Percentiles rank a stretch among this genome's conserved stretches.
Conservation (phyloP, 2,329 filamentous ascomycete species). For the Talaromyces amestolkiae region DNA sequence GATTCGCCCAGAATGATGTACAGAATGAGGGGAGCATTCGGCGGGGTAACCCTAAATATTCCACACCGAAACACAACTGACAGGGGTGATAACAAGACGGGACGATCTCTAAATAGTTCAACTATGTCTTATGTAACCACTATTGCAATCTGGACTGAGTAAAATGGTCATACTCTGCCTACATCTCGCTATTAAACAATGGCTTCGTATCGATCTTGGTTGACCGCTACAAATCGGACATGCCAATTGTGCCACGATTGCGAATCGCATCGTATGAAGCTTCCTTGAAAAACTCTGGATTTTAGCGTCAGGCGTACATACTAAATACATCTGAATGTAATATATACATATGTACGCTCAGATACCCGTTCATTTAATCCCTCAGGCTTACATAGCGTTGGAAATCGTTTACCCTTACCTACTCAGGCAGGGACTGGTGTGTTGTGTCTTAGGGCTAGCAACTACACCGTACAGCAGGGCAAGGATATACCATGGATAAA, state of each 20-base stretch:
- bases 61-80: background rate
- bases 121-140: background rate
- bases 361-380: background rate
- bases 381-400: background rate
- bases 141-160: background rate
- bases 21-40: background rate
- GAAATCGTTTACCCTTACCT: background rate
- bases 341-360: background rate
- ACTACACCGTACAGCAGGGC: background rate
- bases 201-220: background rate
- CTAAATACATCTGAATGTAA: background rate
- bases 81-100: background rate
- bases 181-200: background rate
- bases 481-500: background rate
- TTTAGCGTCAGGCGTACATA: background rate
- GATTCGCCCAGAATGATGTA: background rate
- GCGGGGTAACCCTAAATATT: slow-evolving; percentile 3
- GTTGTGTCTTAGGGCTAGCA: background rate
- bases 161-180: background rate
- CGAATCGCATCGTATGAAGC: background rate
- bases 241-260: background rate
- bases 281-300: background rate
- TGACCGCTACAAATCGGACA: background rate
- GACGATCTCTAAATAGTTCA: background rate
- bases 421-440: background rate